phyloP scores from a whole-genome alignment of 78 protist genomes.

The Dictyostelium intermedium region DNA sequence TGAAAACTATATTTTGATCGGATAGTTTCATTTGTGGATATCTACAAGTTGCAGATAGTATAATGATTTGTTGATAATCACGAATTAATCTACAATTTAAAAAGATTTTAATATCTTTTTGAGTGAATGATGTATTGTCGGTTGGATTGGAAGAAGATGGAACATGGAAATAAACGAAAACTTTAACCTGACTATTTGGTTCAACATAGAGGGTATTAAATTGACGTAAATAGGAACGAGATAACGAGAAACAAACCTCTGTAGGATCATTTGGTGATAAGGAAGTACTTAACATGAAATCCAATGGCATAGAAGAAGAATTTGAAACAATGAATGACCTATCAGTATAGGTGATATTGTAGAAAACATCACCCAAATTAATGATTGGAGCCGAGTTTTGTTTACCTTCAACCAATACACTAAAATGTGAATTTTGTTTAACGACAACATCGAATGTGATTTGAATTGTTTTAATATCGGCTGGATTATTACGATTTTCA shows the following conservation, averaged over 20 bases:
- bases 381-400: conserved; percentile 22
- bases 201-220: conserved; percentile 44
- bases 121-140: background rate
- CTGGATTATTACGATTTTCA: conserved; percentile 77
- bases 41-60: conserved; percentile 16
- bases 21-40: conserved; percentile 51
- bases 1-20: conserved; percentile 29
- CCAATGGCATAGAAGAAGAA: conserved; percentile 78
- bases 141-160: background rate
- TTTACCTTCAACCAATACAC: conserved; percentile 74
- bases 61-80: conserved; percentile 63
- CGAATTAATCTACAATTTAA: conserved; percentile 65
- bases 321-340: conserved; percentile 74
- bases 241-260: conserved; percentile 78
- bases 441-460: conserved; percentile 73
- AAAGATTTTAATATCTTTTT: conserved; percentile 63
- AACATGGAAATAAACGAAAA: conserved; percentile 56
- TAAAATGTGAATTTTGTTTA: conserved; percentile 67
- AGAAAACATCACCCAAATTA: conserved; percentile 70
- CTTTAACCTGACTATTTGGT: conserved; percentile 65
- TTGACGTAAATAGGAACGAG: conserved; percentile 54
- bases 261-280: conserved; percentile 58
- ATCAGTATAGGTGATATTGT: conserved; percentile 61
- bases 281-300: conserved; percentile 51
- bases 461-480: conserved; percentile 72